Base-by-base conservation (phyloP, 2,329 filamentous ascomycete species). In the Sclerotinia trifoliorum region DNA sequence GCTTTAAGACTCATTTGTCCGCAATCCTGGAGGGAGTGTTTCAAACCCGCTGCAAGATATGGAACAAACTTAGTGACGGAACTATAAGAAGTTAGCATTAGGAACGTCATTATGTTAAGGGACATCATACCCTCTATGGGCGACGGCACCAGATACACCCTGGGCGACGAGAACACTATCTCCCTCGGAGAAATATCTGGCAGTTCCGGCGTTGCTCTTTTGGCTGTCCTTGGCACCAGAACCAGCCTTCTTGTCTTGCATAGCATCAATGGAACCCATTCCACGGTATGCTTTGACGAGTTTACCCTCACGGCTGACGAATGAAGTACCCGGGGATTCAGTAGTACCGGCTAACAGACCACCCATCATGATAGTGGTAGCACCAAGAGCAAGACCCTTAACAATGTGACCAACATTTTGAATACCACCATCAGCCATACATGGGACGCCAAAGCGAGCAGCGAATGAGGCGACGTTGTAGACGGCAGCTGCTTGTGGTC, bases 321-420 rank as follows among this genome's bases (percentile, higher is more conserved):
- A 98, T 74, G 96, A 98, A 73, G 94, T 94, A 73, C 95, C 96
- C 48, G 95, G 95, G 49, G 94, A 98, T 83, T 99, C 95, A 54
- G 94, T 97, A 72, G 95, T 98, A 79, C 96, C 95, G 63, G 95
- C 95, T 73, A 99, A 87, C 65, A 99, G 89, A 82, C 95, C 96
- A 76, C 95, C 95, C 95, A 99, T 99, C 95, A 99, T 99, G 79
- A 99, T 90, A 49, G 94, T 96, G 57, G 92, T 93, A 69, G 95
- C 95, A 74, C 95, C 95, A 72, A 99, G 89, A 58, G 95, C 90
- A 73, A 99, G 89, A 79, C 94, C 94, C 86, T 99, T 99, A 81
- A 99, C 95, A 74, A 99, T 97, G 84, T 99, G 96, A 67, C 95
- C 95, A 73, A 99, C 92, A 78, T 99, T 99, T 82, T 99, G 95